phyloP scores from a whole-genome alignment of 163 green algal genomes.

The Smithsoniella earleae region DNA sequence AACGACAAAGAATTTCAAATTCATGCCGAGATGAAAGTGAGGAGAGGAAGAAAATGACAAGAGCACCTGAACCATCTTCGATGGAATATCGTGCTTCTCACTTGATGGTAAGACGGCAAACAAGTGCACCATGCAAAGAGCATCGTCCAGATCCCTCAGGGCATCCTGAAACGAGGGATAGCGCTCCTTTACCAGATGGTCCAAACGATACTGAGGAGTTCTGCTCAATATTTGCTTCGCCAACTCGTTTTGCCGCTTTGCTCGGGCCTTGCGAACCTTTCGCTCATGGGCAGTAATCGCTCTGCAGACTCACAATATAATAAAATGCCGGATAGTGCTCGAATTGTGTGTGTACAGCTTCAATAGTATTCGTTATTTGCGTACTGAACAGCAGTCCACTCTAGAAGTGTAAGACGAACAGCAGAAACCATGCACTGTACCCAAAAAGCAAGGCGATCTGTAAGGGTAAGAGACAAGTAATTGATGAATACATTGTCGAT shows the following conservation, averaged over 20 bases:
- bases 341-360: neutral
- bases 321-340: neutral
- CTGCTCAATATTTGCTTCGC: constrained; percentile 55
- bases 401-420: no score
- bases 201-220: constrained; percentile 71
- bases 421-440: no score
- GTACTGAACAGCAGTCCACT: no score
- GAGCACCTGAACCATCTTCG: no score
- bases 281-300: constrained; percentile 49
- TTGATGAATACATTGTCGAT: no score
- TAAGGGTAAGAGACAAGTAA: no score
- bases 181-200: constrained; percentile 91
- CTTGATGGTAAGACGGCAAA: constrained; percentile 80
- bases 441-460: no score
- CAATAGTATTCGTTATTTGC: no score
- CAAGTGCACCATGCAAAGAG: constrained; percentile 91
- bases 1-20: no score
- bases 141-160: constrained; percentile 92
- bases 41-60: no score
- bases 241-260: constrained; percentile 65
- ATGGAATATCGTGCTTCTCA: constrained; percentile 61
- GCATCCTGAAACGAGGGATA: constrained; percentile 99
- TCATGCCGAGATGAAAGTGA: no score
- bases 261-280: constrained; percentile 71
- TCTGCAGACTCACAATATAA: no score